A percentile compares a stretch with the other conserved stretches of the same genome.
phyloP scores from a whole-genome alignment of 2,329 filamentous ascomycete genomes.

The Didymella lethalis region DNA sequence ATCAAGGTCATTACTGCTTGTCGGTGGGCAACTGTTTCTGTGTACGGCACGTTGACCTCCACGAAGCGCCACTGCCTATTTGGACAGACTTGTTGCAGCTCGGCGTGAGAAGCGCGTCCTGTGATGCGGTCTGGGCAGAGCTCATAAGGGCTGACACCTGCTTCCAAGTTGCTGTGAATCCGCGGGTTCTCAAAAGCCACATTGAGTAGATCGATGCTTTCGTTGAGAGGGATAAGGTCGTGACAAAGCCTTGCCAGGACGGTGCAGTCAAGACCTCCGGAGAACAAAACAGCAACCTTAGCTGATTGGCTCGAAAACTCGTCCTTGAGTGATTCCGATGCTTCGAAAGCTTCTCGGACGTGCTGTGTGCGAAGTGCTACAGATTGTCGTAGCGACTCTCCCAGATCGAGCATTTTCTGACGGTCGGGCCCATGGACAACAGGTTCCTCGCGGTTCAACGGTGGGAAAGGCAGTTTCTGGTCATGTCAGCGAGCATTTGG shows the following conservation, averaged over 20 bases:
- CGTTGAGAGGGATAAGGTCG: slow-evolving; percentile 72
- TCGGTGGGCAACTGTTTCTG: slow-evolving; percentile 74
- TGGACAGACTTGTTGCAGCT: slow-evolving; percentile 75
- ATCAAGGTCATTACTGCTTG: slow-evolving; percentile 77
- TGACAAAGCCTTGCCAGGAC: slow-evolving; percentile 82
- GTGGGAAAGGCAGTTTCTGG: slow-evolving; percentile 54
- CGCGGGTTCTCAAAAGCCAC: slow-evolving; percentile 96
- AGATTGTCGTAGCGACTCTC: slow-evolving; percentile 65
- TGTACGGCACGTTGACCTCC: slow-evolving; percentile 82
- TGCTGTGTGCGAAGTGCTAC: slow-evolving; percentile 64
- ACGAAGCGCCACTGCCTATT: slow-evolving; percentile 82
- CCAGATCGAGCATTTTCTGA: slow-evolving; percentile 60
- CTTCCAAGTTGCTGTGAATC: slow-evolving; percentile 54
- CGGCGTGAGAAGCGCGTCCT: slow-evolving; percentile 78
- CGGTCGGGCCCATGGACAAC: neutral
- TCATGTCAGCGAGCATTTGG: slow-evolving; percentile 29
- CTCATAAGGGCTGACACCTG: slow-evolving; percentile 68
- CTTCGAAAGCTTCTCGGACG: slow-evolving; percentile 36
- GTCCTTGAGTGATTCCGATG: neutral
- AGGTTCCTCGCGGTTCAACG: slow-evolving; percentile 50
- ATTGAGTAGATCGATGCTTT: slow-evolving; percentile 87
- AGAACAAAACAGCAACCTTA: slow-evolving; percentile 84
- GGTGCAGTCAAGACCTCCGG: slow-evolving; percentile 92
- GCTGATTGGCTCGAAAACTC: slow-evolving; percentile 39
- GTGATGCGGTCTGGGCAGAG: slow-evolving; percentile 90